Evolutionary conservation across 768 basidiomycete genomes (phyloP).

Genomic region (Lentinula raphanica): DNA sequence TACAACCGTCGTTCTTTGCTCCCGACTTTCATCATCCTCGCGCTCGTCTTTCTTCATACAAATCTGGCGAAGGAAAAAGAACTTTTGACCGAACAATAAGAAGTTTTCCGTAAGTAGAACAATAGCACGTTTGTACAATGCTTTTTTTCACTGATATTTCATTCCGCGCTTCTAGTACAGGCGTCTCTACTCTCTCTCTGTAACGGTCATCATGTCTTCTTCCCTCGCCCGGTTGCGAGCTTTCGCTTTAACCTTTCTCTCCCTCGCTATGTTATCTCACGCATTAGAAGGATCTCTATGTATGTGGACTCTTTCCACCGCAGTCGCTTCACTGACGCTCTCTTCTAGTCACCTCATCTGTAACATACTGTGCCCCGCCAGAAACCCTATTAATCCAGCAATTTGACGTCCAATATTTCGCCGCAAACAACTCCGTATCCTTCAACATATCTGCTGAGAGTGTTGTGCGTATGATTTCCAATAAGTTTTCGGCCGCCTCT

Average conservation of each 20-base stretch:
- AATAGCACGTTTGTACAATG: conserved; percentile 8
- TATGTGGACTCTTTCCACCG: conserved; percentile 30
- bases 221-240: conserved; percentile 76
- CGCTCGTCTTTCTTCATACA: background rate
- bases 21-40: background rate
- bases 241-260: conserved; percentile 32
- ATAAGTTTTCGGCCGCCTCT: conserved; percentile 9
- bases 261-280: conserved; percentile 25
- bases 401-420: conserved; percentile 69
- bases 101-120: conserved; percentile 13
- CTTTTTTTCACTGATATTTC: background rate
- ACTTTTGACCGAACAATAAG: conserved; percentile 11
- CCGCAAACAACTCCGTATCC: conserved; percentile 63
- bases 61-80: conserved; percentile 1
- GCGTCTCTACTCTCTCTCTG: conserved; percentile 9
- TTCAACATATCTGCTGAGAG: conserved; percentile 87
- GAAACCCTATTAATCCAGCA: conserved; percentile 74
- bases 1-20: background rate
- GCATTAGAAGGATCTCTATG: conserved; percentile 58
- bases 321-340: conserved; percentile 8
- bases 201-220: conserved; percentile 49
- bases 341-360: conserved; percentile 71
- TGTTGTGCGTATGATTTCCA: conserved; percentile 51
- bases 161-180: background rate
- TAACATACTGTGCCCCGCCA: conserved; percentile 82